phyloP scores from a whole-genome alignment of 129 eudicot genomes.

The Cynara cardunculus region DNA sequence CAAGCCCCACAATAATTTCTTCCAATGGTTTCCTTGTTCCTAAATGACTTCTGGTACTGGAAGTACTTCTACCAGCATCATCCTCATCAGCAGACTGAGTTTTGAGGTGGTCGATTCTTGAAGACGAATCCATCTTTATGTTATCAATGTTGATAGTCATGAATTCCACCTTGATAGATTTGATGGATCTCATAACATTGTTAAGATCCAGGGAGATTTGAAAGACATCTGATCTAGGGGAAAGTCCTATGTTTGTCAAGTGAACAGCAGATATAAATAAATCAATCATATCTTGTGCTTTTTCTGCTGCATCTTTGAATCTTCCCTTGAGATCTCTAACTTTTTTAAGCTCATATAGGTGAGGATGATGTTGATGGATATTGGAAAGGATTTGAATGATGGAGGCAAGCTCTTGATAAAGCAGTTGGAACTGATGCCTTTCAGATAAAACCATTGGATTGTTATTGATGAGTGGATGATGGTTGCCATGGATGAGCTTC shows the following conservation, averaged over 20 bases:
- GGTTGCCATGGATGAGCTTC: background rate
- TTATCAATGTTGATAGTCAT: background rate
- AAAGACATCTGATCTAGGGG: background rate
- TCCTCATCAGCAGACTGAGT: background rate
- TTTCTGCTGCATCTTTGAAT: constrained; percentile 2
- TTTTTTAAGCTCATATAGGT: background rate
- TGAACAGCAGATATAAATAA: background rate
- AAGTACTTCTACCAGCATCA: background rate
- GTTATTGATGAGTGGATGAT: background rate
- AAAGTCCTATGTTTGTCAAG: background rate
- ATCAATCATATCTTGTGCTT: background rate
- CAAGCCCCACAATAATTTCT: background rate
- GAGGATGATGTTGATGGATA: background rate
- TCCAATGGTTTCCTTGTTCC: background rate
- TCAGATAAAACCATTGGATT: background rate
- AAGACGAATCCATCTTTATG: background rate
- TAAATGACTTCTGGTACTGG: background rate
- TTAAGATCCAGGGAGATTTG: background rate
- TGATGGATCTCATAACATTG: background rate
- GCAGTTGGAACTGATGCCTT: background rate
- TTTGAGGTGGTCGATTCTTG: background rate
- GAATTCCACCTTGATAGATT: background rate
- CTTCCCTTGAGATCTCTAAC: background rate
- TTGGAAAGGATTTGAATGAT: background rate
- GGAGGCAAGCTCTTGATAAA: background rate